Evolutionary conservation across 169 alveolate genomes (phyloP).

Genomic region (Plasmodium adleri): DNA sequence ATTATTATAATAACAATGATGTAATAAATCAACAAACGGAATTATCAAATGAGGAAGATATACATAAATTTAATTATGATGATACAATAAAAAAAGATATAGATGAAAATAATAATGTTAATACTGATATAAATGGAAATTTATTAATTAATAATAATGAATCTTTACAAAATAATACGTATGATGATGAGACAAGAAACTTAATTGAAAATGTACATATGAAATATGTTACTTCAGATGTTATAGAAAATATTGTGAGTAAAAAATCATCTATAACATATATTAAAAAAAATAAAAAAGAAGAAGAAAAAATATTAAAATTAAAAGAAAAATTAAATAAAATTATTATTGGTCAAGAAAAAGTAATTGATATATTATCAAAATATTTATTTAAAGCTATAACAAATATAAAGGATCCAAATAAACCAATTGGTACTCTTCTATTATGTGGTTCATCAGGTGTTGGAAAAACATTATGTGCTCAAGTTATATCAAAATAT

Average conservation of each 20-base stretch:
- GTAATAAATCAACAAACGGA: no score
- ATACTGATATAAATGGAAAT: neutral
- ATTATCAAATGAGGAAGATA: neutral
- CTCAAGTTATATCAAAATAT: conserved; percentile 90
- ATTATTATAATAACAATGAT: neutral
- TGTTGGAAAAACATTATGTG: conserved; percentile 92
- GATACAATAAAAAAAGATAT: neutral
- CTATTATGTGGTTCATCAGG: conserved; percentile 93
- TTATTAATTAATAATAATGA: neutral
- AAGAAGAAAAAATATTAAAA: conserved; percentile 61
- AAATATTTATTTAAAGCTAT: conserved; percentile 84
- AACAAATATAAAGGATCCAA: conserved; percentile 89
- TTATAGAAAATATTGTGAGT: conserved; percentile 73
- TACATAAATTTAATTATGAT: neutral
- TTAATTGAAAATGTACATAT: conserved; percentile 41
- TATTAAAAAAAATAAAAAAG: conserved; percentile 65
- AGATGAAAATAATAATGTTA: neutral
- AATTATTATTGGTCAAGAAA: conserved; percentile 75
- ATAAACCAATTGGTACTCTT: conserved; percentile 90
- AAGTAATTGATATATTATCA: conserved; percentile 62
- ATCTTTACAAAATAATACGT: neutral
- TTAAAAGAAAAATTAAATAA: conserved; percentile 76
- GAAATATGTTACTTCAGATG: conserved; percentile 76
- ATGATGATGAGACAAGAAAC: conserved; percentile 8
- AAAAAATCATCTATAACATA: conserved; percentile 49